Percentiles rank a stretch among this genome's conserved stretches.
Conservation (phyloP, 164 flowering plant genomes). For the Aristolochia fimbriata region DNA sequence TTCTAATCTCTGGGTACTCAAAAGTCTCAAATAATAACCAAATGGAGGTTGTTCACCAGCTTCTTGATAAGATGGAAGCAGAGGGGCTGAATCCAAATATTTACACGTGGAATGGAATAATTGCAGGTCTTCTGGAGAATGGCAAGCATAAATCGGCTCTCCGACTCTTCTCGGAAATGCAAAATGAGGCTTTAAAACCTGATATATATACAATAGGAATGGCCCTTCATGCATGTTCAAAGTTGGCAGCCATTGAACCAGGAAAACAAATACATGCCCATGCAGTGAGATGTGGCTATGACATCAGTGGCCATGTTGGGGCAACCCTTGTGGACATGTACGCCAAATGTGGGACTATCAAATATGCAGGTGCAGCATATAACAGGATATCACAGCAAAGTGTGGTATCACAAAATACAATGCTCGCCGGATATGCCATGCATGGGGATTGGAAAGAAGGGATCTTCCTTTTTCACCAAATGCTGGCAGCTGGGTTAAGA, state of each 20-base stretch:
- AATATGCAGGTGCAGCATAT: conserved; percentile 25
- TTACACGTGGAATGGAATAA: conserved; percentile 66
- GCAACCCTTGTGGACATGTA: conserved; percentile 72
- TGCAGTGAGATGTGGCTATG: conserved; percentile 44
- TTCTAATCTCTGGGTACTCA: conserved; percentile 61
- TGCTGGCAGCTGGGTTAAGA: conserved; percentile 29
- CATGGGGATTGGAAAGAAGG: conserved; percentile 63
- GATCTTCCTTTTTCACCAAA: conserved; percentile 35
- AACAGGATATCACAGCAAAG: conserved; percentile 31
- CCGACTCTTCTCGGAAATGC: conserved; percentile 37
- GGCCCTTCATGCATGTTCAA: conserved; percentile 45
- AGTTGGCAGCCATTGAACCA: conserved; percentile 35
- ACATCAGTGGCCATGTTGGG: conserved; percentile 37
- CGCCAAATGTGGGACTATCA: conserved; percentile 58
- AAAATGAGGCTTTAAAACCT: conserved; percentile 30
- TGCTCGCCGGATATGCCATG: conserved; percentile 70
- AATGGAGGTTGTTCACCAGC: conserved; percentile 19
- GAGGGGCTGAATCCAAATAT: conserved; percentile 43
- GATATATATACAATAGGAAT: conserved; percentile 53
- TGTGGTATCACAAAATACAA: conserved; percentile 50
- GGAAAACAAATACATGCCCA: conserved; percentile 68
- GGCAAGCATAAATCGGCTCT: conserved; percentile 39
- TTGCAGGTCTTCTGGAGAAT: conserved; percentile 48
- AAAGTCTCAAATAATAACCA: conserved; percentile 28
- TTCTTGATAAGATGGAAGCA: conserved; percentile 36